Evolutionary conservation across 768 basidiomycete species (phyloP).

Genomic region (Kwoniella europaea): DNA sequence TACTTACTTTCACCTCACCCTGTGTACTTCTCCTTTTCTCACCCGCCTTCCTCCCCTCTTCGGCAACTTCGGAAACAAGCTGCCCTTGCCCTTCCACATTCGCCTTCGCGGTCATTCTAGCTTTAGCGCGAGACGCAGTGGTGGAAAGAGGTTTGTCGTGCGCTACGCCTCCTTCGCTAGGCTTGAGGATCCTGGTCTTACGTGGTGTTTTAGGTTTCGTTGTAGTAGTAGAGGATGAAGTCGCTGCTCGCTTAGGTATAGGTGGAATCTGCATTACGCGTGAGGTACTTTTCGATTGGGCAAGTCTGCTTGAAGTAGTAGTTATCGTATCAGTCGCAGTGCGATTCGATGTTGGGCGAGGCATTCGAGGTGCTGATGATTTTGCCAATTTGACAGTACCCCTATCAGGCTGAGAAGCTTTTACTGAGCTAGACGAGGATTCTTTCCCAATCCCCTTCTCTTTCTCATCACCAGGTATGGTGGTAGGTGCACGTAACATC

Average conservation of each 20-base stretch:
- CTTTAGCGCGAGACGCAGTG: background rate
- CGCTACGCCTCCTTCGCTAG: constrained; percentile 6
- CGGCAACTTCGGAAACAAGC: background rate
- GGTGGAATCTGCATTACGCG: too few species aligned
- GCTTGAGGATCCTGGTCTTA: constrained; percentile 3
- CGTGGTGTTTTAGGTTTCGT: background rate
- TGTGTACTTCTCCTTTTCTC: constrained; percentile 4
- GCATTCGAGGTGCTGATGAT: too few species aligned
- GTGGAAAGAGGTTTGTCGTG: constrained; percentile 1
- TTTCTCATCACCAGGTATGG: background rate
- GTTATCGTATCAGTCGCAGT: too few species aligned
- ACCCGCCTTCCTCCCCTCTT: constrained; percentile 12
- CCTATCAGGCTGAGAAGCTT: too few species aligned
- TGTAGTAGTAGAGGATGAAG: background rate
- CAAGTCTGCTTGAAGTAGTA: too few species aligned
- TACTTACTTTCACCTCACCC: background rate
- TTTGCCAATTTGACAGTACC: too few species aligned
- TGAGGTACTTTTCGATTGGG: too few species aligned
- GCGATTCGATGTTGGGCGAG: too few species aligned
- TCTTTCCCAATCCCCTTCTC: too few species aligned
- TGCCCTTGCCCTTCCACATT: background rate
- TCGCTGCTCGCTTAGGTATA: background rate
- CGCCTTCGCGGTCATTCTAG: background rate
- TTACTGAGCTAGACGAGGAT: too few species aligned
- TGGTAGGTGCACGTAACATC: background rate